Base-by-base conservation (phyloP, 176 grass and related monocot species). In the Cymbopogon citratus region DNA sequence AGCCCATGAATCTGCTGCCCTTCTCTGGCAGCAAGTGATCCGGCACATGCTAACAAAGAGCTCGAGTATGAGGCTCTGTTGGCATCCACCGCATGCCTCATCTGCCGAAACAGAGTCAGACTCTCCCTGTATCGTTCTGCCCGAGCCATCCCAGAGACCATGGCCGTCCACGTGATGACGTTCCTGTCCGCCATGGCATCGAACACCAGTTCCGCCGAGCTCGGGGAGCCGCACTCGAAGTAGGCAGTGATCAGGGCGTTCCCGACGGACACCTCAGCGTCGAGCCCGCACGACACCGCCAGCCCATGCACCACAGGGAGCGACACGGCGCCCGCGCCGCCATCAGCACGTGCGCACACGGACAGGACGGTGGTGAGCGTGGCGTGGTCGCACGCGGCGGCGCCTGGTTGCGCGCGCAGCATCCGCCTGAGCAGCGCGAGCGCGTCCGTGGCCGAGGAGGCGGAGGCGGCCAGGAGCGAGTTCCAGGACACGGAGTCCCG, bases 401-500 rank as follows among this genome's bases (percentile, higher is more conserved):
- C 41, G 12, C 21, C 73, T 2, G 76, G 80, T 0, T 19, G 54
- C 35, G 51, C 76, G 7, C 46, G 65, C 71, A 86, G 81, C 95
- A 98, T 98, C 76, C 54, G 19, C 25, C 77, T 84, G 81, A 98
- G 84, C 45, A 74, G 88, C 18, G 9, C 62, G 51, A 98, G 75
- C 15, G 79, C 88, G 4, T 84, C 63, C 5, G 52, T 4, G 69
- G 73, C 44, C 5, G 75, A 83, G 12, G 82, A 64, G 12, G 85
- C 64, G 29, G 88, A 34, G 23, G 85, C 69, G 33, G 85, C 27
- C 57, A 97, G 81, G 79, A 97, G 78, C 8, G 94, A 94, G 73
- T 97, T 97, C 90, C 91, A 97, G 71, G 94, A 97, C 38, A 92
- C 23, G 40, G 94, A 87, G 69, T 97, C 94, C 81, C 83, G 93